phyloP scores from a whole-genome alignment of 2,329 filamentous ascomycete genomes.

The Aspergillus ustus region DNA sequence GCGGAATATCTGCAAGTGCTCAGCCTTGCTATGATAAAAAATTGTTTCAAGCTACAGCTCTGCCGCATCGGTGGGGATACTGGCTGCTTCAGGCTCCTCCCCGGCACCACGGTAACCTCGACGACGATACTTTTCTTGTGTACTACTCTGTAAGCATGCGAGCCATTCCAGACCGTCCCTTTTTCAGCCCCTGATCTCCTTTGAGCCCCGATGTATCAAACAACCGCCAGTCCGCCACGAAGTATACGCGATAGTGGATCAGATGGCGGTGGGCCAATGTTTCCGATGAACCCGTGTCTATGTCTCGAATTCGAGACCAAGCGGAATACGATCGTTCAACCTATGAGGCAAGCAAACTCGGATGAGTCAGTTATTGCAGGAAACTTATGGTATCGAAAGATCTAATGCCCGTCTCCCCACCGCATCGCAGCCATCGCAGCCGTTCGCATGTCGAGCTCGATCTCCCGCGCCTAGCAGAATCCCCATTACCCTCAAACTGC shows the following conservation, averaged over 20 bases:
- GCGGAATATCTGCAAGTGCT: neutral
- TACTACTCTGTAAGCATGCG: neutral
- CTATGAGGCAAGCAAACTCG: neutral
- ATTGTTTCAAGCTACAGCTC: neutral
- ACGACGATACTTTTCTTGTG: neutral
- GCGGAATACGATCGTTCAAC: neutral
- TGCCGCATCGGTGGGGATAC: neutral
- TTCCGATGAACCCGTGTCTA: neutral
- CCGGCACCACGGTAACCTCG: neutral
- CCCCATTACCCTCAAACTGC: neutral
- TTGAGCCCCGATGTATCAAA: neutral
- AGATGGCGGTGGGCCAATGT: neutral
- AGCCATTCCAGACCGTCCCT: neutral
- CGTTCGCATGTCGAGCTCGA: neutral
- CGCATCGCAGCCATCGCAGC: conserved; percentile 1
- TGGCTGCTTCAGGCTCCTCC: neutral
- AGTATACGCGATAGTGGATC: neutral
- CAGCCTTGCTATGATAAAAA: neutral
- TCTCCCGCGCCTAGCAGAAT: neutral
- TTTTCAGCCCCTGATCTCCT: neutral
- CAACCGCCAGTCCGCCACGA: neutral
- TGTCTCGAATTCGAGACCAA: neutral
- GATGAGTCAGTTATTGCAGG: neutral
- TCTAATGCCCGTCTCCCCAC: neutral
- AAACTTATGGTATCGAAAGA: neutral